Conservation (phyloP, 2,329 filamentous ascomycete genomes). For the Zarea fungicola region DNA sequence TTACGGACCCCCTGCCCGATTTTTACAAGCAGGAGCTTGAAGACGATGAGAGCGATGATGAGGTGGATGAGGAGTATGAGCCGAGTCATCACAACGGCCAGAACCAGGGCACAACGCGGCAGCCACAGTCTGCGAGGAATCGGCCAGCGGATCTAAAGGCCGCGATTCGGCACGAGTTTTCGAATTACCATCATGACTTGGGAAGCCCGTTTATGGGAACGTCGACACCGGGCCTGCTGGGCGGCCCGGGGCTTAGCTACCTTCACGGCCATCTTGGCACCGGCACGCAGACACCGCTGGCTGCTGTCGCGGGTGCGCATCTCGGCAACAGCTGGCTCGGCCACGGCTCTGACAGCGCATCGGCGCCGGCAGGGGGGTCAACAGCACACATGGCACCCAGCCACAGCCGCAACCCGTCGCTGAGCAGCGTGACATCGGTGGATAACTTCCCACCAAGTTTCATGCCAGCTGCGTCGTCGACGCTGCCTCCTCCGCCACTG, state of each 20-base stretch:
- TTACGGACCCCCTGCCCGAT: constrained; percentile 89
- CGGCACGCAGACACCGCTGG: constrained; percentile 72
- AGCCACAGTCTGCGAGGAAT: constrained; percentile 16
- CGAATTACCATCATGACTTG: constrained; percentile 35
- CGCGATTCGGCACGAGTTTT: constrained; percentile 29
- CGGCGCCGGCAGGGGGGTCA: neutral
- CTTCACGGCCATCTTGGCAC: constrained; percentile 76
- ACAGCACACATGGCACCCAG: constrained; percentile 21
- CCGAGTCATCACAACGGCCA: constrained; percentile 27
- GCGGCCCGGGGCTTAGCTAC: constrained; percentile 73
- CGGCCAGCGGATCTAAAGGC: constrained; percentile 25
- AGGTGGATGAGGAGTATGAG: neutral
- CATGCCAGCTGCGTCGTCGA: too few relatives aligned
- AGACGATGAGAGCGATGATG: constrained; percentile 40
- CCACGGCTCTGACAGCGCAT: constrained; percentile 7
- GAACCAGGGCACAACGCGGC: neutral
- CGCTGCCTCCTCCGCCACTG: constrained; percentile 17
- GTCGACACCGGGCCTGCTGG: constrained; percentile 59
- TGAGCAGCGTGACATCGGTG: constrained; percentile 43
- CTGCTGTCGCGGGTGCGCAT: constrained; percentile 67
- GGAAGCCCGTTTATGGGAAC: constrained; percentile 54
- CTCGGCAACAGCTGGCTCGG: constrained; percentile 33
- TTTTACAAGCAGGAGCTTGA: constrained; percentile 84
- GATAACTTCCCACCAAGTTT: constrained; percentile 31
- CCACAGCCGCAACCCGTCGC: constrained; percentile 41